phyloP scores from a whole-genome alignment of 1,284 basidiomycete genomes.

The Acaromyces ingoldii region DNA sequence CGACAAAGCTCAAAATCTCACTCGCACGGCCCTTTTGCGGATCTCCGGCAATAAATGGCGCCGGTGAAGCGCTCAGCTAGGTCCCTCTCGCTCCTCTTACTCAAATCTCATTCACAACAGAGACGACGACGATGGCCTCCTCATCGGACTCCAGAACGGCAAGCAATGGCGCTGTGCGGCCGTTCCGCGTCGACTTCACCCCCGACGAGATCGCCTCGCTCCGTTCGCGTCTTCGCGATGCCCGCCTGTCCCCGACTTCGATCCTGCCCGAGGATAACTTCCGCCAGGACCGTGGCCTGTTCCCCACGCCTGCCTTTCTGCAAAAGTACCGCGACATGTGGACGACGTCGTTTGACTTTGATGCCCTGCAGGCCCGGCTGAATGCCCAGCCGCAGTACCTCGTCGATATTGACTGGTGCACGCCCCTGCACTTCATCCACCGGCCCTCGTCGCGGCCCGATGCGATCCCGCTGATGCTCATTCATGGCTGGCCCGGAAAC shows the following conservation, averaged over 20 bases:
- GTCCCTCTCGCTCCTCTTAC: no score
- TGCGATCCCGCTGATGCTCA: constrained; percentile 32
- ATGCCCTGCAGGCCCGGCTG: constrained; percentile 2
- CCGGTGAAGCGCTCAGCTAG: no score
- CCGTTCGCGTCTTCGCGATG: constrained; percentile 27
- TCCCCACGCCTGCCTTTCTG: constrained; percentile 8
- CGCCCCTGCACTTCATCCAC: constrained; percentile 31
- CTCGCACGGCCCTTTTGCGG: no score
- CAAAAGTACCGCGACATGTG: constrained; percentile 11
- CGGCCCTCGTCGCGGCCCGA: constrained; percentile 14
- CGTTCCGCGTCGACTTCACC: constrained; percentile 17
- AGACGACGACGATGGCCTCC: no score
- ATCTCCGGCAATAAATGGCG: no score
- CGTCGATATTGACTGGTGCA: constrained; percentile 26
- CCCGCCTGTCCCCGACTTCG: constrained; percentile 16
- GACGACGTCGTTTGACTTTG: constrained; percentile 14
- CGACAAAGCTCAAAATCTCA: no score
- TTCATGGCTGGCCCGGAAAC: constrained; percentile 37
- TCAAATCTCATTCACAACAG: no score
- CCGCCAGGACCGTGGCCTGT: constrained; percentile 14
- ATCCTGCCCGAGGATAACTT: constrained; percentile 22
- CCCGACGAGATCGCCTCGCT: constrained; percentile 22
- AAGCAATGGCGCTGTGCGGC: background rate
- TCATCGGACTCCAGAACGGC: background rate
- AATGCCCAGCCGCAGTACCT: constrained; percentile 16